These are phyloP conservation scores for Diaporthe vexans DNA, from an alignment of 2,329 filamentous ascomycete species.

Conservation along the genomic window DNA sequence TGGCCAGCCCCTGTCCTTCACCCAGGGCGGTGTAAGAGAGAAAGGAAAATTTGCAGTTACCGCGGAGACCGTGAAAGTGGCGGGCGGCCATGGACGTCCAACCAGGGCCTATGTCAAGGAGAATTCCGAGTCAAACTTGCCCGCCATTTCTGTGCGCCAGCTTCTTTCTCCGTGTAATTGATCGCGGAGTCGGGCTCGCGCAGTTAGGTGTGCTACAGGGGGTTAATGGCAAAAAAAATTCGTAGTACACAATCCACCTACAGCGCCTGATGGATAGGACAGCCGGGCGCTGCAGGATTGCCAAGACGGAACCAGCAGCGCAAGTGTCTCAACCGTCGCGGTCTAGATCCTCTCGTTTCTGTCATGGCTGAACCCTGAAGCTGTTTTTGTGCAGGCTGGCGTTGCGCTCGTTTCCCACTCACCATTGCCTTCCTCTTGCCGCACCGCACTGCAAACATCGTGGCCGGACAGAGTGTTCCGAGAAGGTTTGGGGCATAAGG, in stretches of 20 bases:
- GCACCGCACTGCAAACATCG: neutral
- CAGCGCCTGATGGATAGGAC: slow-evolving; percentile 4
- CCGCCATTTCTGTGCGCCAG: neutral
- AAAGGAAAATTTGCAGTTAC: neutral
- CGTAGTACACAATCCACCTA: neutral
- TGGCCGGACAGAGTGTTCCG: slow-evolving; percentile 4
- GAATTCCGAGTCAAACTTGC: neutral
- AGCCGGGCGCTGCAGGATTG: slow-evolving; percentile 6
- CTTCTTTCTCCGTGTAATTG: neutral
- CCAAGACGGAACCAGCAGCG: slow-evolving; percentile 27
- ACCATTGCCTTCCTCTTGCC: neutral
- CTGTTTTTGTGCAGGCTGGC: neutral
- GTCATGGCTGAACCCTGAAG: slow-evolving; percentile 9
- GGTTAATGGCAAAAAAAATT: neutral
- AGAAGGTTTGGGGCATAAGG: neutral
- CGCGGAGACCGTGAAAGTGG: neutral
- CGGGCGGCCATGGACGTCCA: neutral
- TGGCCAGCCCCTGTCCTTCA: neutral
- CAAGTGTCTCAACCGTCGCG: slow-evolving; percentile 30
- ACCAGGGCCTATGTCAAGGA: neutral
- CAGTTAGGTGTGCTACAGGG: neutral
- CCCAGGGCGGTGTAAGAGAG: slow-evolving; percentile 6
- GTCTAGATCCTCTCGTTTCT: slow-evolving; percentile 22
- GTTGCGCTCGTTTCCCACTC: neutral
- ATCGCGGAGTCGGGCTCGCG: slow-evolving; percentile 19